Percentiles rank a stretch among this genome's conserved stretches.
Conservation (phyloP, 768 basidiomycete genomes). For the Serendipita vermifera region DNA sequence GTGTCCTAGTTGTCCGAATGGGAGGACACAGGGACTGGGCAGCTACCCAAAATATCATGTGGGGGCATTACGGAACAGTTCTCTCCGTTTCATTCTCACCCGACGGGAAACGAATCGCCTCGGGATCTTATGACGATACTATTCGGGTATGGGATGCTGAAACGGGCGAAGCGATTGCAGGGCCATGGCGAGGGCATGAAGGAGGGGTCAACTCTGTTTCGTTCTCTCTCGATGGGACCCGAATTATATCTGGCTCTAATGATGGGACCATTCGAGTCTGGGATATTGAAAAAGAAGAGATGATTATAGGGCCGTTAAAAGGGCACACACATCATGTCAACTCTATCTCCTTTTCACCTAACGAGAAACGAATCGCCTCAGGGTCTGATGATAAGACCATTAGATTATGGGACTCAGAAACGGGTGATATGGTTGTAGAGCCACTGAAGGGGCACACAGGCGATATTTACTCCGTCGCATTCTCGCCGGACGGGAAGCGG, state of each 20-base stretch:
- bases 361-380: not conserved
- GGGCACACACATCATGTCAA: not conserved
- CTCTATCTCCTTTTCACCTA: constrained; percentile 13
- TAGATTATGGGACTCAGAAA: constrained; percentile 17
- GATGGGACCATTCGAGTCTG: constrained; percentile 9
- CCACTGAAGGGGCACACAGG: constrained; percentile 17
- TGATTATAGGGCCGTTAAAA: not conserved
- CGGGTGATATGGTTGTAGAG: constrained; percentile 17
- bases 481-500: no score
- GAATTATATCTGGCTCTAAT: constrained; percentile 4
- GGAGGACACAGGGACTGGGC: constrained; percentile 3
- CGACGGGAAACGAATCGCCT: constrained; percentile 5
- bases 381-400: constrained; percentile 12
- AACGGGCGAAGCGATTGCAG: not conserved
- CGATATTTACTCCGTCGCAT: constrained; percentile 15
- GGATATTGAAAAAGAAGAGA: not conserved
- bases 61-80: not conserved
- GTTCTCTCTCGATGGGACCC: not conserved
- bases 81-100: constrained; percentile 11
- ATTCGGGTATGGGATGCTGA: constrained; percentile 9
- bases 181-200: not conserved
- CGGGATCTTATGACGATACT: not conserved
- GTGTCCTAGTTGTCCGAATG: not conserved
- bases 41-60: not conserved
- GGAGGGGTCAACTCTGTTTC: not conserved